These are phyloP conservation scores for Aspergillus affinis DNA, from an alignment of 495 filamentous ascomycete species.

Conservation along the genomic window DNA sequence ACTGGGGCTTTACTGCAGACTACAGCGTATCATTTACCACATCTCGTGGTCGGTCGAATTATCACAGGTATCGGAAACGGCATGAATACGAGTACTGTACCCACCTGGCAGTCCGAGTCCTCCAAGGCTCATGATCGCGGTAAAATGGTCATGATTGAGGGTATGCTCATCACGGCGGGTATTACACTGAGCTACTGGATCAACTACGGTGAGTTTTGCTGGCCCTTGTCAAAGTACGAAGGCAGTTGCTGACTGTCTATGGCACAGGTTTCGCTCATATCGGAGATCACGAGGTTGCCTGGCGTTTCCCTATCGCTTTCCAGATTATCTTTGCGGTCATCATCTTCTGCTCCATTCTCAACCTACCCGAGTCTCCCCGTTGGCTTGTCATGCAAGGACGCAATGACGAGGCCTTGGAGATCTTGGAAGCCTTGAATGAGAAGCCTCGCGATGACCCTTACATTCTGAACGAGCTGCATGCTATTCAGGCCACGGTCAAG, in stretches of 20 bases:
- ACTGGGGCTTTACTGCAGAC: conserved; percentile 66
- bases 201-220: conserved; percentile 50
- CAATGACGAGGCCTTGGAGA: conserved; percentile 60
- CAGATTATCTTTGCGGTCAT: conserved; percentile 64
- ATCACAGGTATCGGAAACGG: conserved; percentile 70
- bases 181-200: conserved; percentile 73
- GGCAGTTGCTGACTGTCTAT: conserved; percentile 7
- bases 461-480: conserved; percentile 62
- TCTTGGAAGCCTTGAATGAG: conserved; percentile 52
- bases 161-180: conserved; percentile 64
- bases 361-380: conserved; percentile 67
- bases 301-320: conserved; percentile 75
- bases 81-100: conserved; percentile 52
- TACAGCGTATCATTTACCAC: conserved; percentile 56
- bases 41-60: conserved; percentile 64
- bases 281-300: conserved; percentile 55
- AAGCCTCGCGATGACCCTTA: conserved; percentile 58
- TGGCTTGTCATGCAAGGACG: conserved; percentile 69
- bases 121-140: conserved; percentile 68
- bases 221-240: background rate
- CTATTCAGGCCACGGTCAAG: conserved; percentile 72
- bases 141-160: conserved; percentile 76
- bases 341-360: conserved; percentile 55
- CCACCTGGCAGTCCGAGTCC: conserved; percentile 62
- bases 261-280: conserved; percentile 53